phyloP scores from a whole-genome alignment of 768 basidiomycete genomes.

The Lentinus brumalis region DNA sequence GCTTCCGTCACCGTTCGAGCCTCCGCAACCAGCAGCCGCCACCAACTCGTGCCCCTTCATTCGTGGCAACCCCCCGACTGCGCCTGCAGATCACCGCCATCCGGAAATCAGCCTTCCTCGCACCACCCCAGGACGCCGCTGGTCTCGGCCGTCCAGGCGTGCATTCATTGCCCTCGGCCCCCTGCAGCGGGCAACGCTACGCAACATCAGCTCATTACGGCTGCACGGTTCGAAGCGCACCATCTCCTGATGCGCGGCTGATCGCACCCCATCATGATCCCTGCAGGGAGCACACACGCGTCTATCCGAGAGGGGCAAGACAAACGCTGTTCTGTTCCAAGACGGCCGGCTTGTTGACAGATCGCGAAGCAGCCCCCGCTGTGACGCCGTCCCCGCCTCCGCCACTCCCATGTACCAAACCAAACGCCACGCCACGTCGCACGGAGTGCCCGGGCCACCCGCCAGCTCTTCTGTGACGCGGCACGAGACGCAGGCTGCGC shows the following conservation, averaged over 20 bases:
- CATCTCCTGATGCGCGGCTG: slow-evolving; percentile 19
- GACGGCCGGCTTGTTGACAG: slow-evolving; percentile 10
- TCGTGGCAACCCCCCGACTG: slow-evolving; percentile 16
- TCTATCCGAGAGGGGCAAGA: neutral
- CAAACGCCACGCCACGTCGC: neutral
- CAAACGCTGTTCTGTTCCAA: slow-evolving; percentile 2
- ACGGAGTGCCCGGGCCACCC: no score
- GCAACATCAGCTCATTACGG: slow-evolving; percentile 18
- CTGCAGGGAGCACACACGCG: neutral
- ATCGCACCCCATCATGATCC: slow-evolving; percentile 6
- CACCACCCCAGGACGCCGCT: no score
- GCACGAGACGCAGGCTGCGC: neutral
- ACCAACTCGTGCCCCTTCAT: slow-evolving; percentile 9
- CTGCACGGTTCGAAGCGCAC: slow-evolving; percentile 13
- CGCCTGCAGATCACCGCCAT: slow-evolving; percentile 19
- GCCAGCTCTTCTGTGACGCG: neutral
- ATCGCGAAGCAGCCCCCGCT: slow-evolving; percentile 15
- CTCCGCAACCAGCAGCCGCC: slow-evolving; percentile 8
- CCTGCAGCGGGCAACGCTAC: slow-evolving; percentile 5
- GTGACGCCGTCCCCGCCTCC: slow-evolving; percentile 8
- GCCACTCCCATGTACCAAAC: neutral
- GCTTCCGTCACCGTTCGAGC: neutral
- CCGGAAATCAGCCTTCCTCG: slow-evolving; percentile 5
- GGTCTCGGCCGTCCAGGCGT: slow-evolving; percentile 4
- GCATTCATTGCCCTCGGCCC: slow-evolving; percentile 8